Evolutionary conservation across 306 rosid genomes (phyloP).

Genomic region (Prunus campanulata): DNA sequence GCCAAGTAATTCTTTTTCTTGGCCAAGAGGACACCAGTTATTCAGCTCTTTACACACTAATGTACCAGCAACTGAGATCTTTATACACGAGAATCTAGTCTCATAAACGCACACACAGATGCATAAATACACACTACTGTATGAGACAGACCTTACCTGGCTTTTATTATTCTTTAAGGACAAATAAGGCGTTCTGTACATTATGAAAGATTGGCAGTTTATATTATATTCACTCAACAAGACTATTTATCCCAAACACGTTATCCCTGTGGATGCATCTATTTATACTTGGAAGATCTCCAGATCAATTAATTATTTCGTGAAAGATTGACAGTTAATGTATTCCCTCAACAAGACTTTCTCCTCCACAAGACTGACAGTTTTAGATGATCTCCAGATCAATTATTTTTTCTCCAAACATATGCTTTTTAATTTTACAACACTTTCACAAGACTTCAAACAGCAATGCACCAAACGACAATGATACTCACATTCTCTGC

Average conservation of each 20-base stretch:
- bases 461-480: slow-evolving; percentile 7
- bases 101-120: background rate
- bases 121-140: background rate
- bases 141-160: background rate
- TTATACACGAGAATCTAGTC: background rate
- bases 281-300: background rate
- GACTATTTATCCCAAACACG: background rate
- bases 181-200: background rate
- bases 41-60: background rate
- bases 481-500: slow-evolving; percentile 73
- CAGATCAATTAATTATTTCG: background rate
- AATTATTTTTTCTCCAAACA: background rate
- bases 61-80: background rate
- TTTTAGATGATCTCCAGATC: background rate
- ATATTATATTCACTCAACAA: too few species aligned
- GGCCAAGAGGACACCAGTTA: background rate
- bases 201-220: background rate
- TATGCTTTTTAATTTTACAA: background rate
- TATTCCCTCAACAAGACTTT: too few species aligned
- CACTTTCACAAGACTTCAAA: background rate
- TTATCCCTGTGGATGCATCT: background rate
- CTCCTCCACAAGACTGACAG: too few species aligned
- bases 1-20: background rate
- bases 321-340: too few species aligned
- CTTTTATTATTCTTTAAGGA: background rate